Evolutionary conservation across 148 eudicot genomes (phyloP), one percentile per base, ranked within the genome.

Genomic region (Camellia granthamiana): DNA sequence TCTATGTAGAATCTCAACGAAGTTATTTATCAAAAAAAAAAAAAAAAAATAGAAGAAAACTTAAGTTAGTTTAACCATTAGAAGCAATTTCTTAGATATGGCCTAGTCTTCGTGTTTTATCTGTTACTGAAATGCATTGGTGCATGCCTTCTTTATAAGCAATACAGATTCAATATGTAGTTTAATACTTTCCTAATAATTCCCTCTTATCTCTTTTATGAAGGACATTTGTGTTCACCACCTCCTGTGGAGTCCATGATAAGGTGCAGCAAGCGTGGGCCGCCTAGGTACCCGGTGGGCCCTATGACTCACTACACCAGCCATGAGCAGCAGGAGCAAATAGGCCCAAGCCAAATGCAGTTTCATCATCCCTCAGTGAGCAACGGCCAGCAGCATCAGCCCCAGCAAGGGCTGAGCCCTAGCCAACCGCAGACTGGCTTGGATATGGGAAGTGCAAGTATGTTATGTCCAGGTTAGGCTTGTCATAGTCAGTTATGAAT

Each of bases 251-350:
- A 47, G 30, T 16, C 52, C 30, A 59, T 75, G 78, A 59, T 75
- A 15, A 60, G 66, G n/a, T 58, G 78, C 67, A 41, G 67, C 52
- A 42, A 59, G 18, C 51, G 46, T 49, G 78, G 60, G 49, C 68
- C 7, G 38, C 38, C 42, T 69, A 63, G 67, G 63, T 55, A 44
- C 69, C 69, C 76, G 8, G 51, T 19, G n/a, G 55, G 73, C 42
- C 77, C 78, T 4, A 38, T 70, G 78, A 47, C 51, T n/a, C 65
- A 78, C 63, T 43, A 74, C n/a, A 11, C 69, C 15, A 69, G 15
- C 69, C 66, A 30, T 15, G 77, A 78, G 56, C 62, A 58, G 69
- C 81, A 46, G 42, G 69, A 78, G 18, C 8, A 73, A 47, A 74
- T 49, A 8, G 52, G 42, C 38, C 49, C 74, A 2, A 78, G 72